Evolutionary conservation across 208 protist species (phyloP).

Genomic region (Wallacemonas rigidus): DNA sequence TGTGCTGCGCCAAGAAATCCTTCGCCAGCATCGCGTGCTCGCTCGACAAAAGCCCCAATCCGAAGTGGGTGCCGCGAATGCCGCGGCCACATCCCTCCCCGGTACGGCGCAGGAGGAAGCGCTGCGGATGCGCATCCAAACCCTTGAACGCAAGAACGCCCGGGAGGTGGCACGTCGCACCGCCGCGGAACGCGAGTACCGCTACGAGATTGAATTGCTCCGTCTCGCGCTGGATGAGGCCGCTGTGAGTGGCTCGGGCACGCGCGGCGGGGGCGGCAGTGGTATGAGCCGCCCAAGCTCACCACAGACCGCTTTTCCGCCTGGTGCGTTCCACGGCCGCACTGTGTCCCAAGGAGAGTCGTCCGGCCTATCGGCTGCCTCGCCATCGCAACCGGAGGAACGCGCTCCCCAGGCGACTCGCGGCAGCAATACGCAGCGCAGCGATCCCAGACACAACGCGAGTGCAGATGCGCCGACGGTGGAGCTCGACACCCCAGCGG

Average conservation of each 20-base stretch:
- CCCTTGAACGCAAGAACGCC: constrained; percentile 45
- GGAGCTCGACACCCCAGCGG: not conserved
- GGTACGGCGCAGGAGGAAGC: constrained; percentile 23
- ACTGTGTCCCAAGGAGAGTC: constrained; percentile 1
- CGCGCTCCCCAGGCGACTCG: too few relatives aligned
- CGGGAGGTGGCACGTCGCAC: constrained; percentile 36
- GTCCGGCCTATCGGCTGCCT: not conserved
- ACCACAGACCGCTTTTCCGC: constrained; percentile 8
- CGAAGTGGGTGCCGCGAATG: not conserved
- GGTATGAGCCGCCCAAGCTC: constrained; percentile 8
- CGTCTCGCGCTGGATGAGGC: constrained; percentile 29
- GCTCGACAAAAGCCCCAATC: not conserved
- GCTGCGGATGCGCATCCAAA: constrained; percentile 36
- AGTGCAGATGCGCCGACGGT: not conserved
- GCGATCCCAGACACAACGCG: not conserved
- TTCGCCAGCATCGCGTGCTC: constrained; percentile 32
- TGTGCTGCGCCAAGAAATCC: constrained; percentile 43
- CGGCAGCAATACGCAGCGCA: not conserved
- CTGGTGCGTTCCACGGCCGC: constrained; percentile 3
- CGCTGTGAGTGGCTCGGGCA: not conserved
- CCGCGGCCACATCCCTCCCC: not conserved
- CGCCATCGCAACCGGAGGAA: not conserved
- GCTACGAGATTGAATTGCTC: constrained; percentile 33
- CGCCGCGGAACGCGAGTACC: constrained; percentile 33
- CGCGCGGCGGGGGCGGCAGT: constrained; percentile 1